Percentiles rank a stretch among this genome's conserved stretches.
Evolutionary conservation across 2,329 filamentous ascomycete species (phyloP).

Genomic region (Colletotrichum tropicicola): DNA sequence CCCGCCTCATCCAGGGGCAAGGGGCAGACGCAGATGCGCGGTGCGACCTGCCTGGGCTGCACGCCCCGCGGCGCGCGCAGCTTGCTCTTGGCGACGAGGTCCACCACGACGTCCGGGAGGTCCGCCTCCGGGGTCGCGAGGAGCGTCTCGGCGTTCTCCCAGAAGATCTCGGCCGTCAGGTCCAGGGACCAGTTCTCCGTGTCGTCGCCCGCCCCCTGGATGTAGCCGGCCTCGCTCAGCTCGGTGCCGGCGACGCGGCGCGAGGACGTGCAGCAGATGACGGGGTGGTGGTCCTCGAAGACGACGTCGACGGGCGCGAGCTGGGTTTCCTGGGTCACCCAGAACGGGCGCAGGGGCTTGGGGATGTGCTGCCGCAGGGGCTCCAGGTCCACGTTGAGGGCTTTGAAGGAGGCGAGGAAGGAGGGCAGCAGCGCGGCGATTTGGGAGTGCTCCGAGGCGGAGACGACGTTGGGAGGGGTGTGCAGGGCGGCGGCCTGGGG

Average conservation of each 20-base stretch:
- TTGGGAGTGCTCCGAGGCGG: conserved; percentile 80
- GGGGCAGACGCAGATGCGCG: conserved; percentile 46
- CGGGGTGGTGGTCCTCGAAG: conserved; percentile 70
- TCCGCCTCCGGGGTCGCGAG: conserved; percentile 73
- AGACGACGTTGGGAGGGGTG: conserved; percentile 77
- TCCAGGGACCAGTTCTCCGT: conserved; percentile 91
- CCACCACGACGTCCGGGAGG: conserved; percentile 57
- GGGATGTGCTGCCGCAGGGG: conserved; percentile 63
- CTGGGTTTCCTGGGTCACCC: conserved; percentile 77
- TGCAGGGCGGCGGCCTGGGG: conserved; percentile 57
- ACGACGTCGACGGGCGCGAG: conserved; percentile 48
- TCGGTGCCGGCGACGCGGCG: conserved; percentile 75
- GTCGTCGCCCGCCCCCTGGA: conserved; percentile 95
- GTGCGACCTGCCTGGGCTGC: conserved; percentile 42
- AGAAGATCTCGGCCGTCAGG: conserved; percentile 82
- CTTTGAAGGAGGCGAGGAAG: conserved; percentile 61
- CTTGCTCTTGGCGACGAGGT: conserved; percentile 47
- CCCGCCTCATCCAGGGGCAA: conserved; percentile 37
- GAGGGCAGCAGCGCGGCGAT: conserved; percentile 69
- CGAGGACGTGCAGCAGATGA: conserved; percentile 89
- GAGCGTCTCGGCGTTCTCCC: conserved; percentile 71
- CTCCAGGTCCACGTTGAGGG: conserved; percentile 68
- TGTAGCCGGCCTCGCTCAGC: conserved; percentile 72
- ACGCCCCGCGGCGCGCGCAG: not conserved
- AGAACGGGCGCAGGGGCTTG: conserved; percentile 81